Base-by-base conservation (phyloP, 441 rosid genomes). In the Gossypium lobatum region DNA sequence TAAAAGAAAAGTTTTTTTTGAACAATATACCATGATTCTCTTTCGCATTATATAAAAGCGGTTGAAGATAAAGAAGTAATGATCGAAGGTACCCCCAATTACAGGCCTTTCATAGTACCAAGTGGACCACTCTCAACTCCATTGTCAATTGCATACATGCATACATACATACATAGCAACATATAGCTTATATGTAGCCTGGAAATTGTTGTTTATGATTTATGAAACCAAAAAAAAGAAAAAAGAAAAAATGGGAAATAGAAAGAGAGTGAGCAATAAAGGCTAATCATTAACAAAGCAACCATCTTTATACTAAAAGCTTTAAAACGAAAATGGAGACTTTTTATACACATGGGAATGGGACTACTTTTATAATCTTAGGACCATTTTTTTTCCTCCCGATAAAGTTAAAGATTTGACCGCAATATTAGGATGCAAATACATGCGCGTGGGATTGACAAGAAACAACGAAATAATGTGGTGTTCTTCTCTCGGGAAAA, bases 71-170 rank as follows among this genome's bases (percentile, higher is more conserved):
- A 37, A 63, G 50, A 11, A 26, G 46, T 8, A 34, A 62, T 3
- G 21, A 53, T 53, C 17, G 4, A 39, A 42, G 28, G 11, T 4
- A 42, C 7, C 2, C 10, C 9, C 28, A 18, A 64, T 58, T 18
- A 10, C 16, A 39, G 17, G 1, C 6, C 45, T 64, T 18, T 64
- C 17, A 20, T 64, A 18, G 39, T 64, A 20, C n/a, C 31, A 64
- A 42, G 4, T 39, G 69, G 70, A 1, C 53, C 70, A 64, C 28
- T 64, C 28, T 64, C 31, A 42, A 20, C 70, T 64, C 70, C 28
- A 39, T 64, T 64, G 45, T 20, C 42, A 63, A 8, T 63, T 1
- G 4, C n/a, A 18, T 17, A 2, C 14, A 23, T 20, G 3, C 6
- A 20, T 8, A 8, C 5, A 57, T 55, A 31, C 37, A 31, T 34